phyloP scores from a whole-genome alignment of 352 stramenopile genomes.

The Pilasporangium apinafurcum region DNA sequence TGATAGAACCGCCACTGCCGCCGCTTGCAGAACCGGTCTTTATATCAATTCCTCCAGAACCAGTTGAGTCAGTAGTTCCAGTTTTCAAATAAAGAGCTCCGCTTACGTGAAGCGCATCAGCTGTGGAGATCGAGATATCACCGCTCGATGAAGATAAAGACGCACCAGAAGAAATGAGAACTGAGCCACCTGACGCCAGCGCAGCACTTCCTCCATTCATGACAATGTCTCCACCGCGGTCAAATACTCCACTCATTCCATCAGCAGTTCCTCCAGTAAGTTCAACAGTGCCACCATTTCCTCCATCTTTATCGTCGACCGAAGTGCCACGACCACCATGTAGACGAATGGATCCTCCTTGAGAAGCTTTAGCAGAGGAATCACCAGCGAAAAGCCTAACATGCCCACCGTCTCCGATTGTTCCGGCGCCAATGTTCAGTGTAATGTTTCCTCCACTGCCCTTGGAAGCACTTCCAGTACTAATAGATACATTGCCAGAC shows the following conservation, averaged over 20 bases:
- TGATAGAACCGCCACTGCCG: conserved; percentile 35
- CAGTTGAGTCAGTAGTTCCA: conserved; percentile 20
- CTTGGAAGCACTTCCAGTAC: conserved; percentile 38
- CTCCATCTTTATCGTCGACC: conserved; percentile 43
- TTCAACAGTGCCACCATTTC: conserved; percentile 45
- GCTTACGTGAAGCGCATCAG: conserved; percentile 16
- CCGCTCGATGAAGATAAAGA: conserved; percentile 36
- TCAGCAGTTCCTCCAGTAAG: conserved; percentile 35
- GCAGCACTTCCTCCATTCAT: conserved; percentile 35
- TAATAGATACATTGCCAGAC: conserved; percentile 64
- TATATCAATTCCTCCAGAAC: conserved; percentile 36
- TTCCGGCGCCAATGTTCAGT: conserved; percentile 32
- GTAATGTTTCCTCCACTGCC: conserved; percentile 59
- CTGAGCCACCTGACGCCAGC: conserved; percentile 28
- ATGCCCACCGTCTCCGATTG: conserved; percentile 41
- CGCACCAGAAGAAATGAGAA: conserved; percentile 32
- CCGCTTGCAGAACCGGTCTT: conserved; percentile 27
- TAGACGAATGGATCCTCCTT: conserved; percentile 42
- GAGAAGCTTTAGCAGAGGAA: conserved; percentile 20
- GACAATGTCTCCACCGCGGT: conserved; percentile 28
- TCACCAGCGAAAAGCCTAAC: conserved; percentile 40
- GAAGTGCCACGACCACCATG: conserved; percentile 34
- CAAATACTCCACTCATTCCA: conserved; percentile 23
- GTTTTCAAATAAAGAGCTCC: conserved; percentile 26
- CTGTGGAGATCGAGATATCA: conserved; percentile 25